Percentiles rank a stretch among this genome's conserved stretches.
Conservation (phyloP, 768 basidiomycete species). For the Hypholoma fasciculare region DNA sequence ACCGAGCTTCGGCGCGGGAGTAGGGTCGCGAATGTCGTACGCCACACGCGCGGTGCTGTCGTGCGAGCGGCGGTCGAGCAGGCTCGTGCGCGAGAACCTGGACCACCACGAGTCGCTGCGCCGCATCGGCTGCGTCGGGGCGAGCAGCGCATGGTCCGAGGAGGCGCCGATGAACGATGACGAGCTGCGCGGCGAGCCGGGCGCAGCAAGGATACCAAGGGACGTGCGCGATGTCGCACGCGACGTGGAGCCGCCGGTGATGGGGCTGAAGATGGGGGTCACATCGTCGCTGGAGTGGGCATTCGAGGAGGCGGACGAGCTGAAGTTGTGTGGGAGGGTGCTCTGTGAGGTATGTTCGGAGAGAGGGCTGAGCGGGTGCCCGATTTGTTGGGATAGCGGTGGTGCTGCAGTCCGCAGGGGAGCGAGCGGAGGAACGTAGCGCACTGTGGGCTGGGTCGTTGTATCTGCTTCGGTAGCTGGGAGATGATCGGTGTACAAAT, state of each 20-base stretch:
- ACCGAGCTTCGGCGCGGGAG: conserved; percentile 66
- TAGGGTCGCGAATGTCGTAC: conserved; percentile 60
- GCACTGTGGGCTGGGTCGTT: conserved; percentile 14
- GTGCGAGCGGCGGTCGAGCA: conserved; percentile 59
- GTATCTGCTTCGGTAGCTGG: conserved; percentile 2
- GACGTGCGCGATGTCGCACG: conserved; percentile 28
- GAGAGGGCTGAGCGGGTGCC: conserved; percentile 38
- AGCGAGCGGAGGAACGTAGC: conserved; percentile 18
- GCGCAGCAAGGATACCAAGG: conserved; percentile 18
- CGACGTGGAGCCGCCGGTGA: conserved; percentile 22
- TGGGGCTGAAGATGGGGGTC: conserved; percentile 19
- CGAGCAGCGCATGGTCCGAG: conserved; percentile 25
- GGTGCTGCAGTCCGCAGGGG: conserved; percentile 29
- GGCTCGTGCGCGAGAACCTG: conserved; percentile 64
- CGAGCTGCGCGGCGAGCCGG: conserved; percentile 25
- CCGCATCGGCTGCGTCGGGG: conserved; percentile 47
- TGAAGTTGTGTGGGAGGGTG: conserved; percentile 27
- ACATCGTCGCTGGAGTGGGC: conserved; percentile 24
- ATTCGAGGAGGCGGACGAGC: conserved; percentile 26
- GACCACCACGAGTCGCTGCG: conserved; percentile 80
- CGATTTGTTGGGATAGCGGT: conserved; percentile 31
- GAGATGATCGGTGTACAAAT: conserved; percentile 16
- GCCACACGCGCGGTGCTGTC: conserved; percentile 29
- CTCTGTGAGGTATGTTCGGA: conserved; percentile 37
- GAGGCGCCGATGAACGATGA: conserved; percentile 43